Evolutionary conservation across 2,329 filamentous ascomycete genomes (phyloP).

Genomic region (Venturia aucupariae): DNA sequence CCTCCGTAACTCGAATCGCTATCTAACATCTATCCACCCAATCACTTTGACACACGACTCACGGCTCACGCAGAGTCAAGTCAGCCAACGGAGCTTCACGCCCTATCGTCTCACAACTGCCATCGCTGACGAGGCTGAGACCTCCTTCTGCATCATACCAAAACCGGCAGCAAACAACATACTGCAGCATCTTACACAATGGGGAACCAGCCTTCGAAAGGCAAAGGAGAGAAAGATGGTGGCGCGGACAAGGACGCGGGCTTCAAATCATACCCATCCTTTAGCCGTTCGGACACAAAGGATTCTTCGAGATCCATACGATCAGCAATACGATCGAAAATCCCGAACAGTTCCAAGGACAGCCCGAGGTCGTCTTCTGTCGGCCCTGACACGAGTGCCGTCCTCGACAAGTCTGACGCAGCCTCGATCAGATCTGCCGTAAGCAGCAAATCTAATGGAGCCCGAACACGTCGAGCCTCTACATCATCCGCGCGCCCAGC

Average conservation of each 20-base stretch:
- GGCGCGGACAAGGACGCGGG: conserved; percentile 35
- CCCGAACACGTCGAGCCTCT: conserved; percentile 28
- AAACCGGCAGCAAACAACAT: neutral
- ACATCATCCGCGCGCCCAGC: conserved; percentile 19
- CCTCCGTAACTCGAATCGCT: neutral
- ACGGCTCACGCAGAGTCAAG: neutral
- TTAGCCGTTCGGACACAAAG: conserved; percentile 85
- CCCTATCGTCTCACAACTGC: neutral
- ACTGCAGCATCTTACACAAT: conserved; percentile 2
- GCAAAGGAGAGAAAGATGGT: neutral
- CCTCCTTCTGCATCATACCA: neutral
- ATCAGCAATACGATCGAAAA: conserved; percentile 75
- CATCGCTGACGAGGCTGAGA: neutral
- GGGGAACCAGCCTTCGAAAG: conserved; percentile 13
- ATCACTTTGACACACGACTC: neutral
- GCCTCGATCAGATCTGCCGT: conserved; percentile 64
- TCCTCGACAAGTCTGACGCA: conserved; percentile 59
- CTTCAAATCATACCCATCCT: conserved; percentile 81
- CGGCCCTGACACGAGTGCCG: conserved; percentile 40
- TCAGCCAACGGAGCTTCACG: neutral
- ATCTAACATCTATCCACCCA: neutral
- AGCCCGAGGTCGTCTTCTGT: conserved; percentile 71
- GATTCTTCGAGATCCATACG: conserved; percentile 83
- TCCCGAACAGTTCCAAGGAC: conserved; percentile 65
- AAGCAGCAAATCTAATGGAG: conserved; percentile 36